These are phyloP conservation scores for Phytophthora colocasiae DNA, from an alignment of 352 stramenopile species.

Conservation along the genomic window DNA sequence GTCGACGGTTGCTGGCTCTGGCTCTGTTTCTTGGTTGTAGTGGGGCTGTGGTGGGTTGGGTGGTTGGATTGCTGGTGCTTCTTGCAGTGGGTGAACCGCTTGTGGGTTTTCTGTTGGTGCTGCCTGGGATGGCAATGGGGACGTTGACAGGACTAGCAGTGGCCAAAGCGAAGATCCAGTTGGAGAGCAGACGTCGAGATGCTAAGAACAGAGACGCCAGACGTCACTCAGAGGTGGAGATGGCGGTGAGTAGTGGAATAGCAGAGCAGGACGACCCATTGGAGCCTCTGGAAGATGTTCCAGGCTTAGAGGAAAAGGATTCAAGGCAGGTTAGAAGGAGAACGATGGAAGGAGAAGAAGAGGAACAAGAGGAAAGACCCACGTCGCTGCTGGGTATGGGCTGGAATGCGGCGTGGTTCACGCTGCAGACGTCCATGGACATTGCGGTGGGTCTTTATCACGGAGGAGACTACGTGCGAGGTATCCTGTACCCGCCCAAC, in stretches of 20 bases:
- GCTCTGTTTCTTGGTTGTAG: conserved; percentile 60
- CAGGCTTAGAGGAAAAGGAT: conserved; percentile 31
- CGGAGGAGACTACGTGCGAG: conserved; percentile 48
- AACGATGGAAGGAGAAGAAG: conserved; percentile 8
- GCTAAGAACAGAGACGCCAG: conserved; percentile 40
- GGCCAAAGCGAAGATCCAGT: conserved; percentile 67
- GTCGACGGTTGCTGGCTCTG: conserved; percentile 55
- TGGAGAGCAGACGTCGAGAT: conserved; percentile 56
- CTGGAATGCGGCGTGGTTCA: conserved; percentile 53
- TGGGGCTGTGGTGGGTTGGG: conserved; percentile 64
- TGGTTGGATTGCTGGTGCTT: conserved; percentile 53
- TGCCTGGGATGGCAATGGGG: conserved; percentile 67
- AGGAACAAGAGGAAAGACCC: conserved; percentile 10
- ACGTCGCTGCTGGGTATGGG: conserved; percentile 41
- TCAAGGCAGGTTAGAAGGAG: conserved; percentile 9
- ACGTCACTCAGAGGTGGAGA: conserved; percentile 66
- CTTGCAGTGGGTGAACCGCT: conserved; percentile 60
- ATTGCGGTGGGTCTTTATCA: conserved; percentile 55
- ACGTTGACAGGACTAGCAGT: conserved; percentile 53
- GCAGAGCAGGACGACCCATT: conserved; percentile 36
- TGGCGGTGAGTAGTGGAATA: conserved; percentile 49
- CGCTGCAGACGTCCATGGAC: conserved; percentile 50
- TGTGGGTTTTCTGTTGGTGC: conserved; percentile 69
- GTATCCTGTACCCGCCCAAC: conserved; percentile 35
- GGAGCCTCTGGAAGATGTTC: conserved; percentile 43